phyloP scores from a whole-genome alignment of 768 basidiomycete genomes.

The Filobasidium floriforme region DNA sequence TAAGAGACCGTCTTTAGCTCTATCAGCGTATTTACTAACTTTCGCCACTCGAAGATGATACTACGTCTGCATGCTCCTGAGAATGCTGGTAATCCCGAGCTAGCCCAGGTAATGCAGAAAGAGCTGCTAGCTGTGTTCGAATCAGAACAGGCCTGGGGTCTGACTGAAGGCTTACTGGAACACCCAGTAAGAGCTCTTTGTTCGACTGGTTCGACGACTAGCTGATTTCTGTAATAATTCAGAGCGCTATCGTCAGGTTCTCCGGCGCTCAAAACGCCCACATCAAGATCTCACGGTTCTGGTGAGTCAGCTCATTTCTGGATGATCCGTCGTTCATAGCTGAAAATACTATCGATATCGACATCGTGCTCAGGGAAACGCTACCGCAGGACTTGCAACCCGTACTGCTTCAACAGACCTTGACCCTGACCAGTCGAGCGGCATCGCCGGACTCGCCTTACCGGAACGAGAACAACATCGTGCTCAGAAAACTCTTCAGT shows the following conservation, averaged over 20 bases:
- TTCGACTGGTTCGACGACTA: not conserved
- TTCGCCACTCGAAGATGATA: constrained; percentile 29
- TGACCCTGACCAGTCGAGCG: constrained; percentile 63
- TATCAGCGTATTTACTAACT: not conserved
- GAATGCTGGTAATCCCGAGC: constrained; percentile 29
- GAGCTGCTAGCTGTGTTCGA: constrained; percentile 36
- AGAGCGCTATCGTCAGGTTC: constrained; percentile 80
- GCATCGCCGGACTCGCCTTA: constrained; percentile 37
- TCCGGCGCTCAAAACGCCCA: constrained; percentile 90
- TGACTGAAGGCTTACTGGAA: constrained; percentile 35
- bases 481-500: constrained; percentile 78
- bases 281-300: constrained; percentile 87
- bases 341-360: no score
- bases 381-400: constrained; percentile 60
- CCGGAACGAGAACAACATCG: constrained; percentile 58
- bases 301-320: constrained; percentile 50
- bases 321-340: not conserved
- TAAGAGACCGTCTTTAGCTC: constrained; percentile 14
- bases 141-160: constrained; percentile 39
- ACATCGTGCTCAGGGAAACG: constrained; percentile 54
- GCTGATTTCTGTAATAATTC: not conserved
- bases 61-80: constrained; percentile 34
- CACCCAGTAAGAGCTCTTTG: constrained; percentile 29
- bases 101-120: constrained; percentile 35
- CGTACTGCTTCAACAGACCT: constrained; percentile 58